A percentile compares a stretch with the other conserved stretches of the same genome.
These are phyloP conservation scores for Phytophthora hibernalis DNA, from an alignment of 352 stramenopile species.

Conservation along the genomic window DNA sequence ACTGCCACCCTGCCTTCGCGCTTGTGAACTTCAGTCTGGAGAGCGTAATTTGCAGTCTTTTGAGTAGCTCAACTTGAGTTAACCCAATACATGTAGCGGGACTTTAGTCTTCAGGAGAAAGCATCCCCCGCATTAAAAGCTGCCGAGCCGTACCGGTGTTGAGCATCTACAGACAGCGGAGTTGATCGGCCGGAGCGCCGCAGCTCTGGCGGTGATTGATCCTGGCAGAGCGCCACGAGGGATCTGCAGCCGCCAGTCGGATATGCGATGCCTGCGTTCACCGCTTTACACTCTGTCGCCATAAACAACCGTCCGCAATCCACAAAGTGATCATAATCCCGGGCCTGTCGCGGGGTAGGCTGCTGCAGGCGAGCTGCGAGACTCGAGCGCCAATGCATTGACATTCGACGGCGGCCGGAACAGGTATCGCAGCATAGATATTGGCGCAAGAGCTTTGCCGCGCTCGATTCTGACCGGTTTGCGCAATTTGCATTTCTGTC, in stretches of 20 bases:
- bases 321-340: constrained; percentile 13
- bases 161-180: not conserved
- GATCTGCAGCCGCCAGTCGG: constrained; percentile 13
- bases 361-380: constrained; percentile 3
- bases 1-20: too few relatives aligned
- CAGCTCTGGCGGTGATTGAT: constrained; percentile 8
- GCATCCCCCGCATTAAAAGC: constrained; percentile 10
- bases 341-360: constrained; percentile 10
- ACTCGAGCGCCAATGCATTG: constrained; percentile 8
- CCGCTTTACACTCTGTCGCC: constrained; percentile 1
- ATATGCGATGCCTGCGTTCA: constrained; percentile 14
- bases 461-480: constrained; percentile 12
- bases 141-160: constrained; percentile 1
- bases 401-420: constrained; percentile 4
- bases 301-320: constrained; percentile 36
- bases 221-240: constrained; percentile 11
- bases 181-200: not conserved
- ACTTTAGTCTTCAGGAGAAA: not conserved
- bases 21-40: too few relatives aligned
- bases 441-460: constrained; percentile 22
- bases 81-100: constrained; percentile 1
- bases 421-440: constrained; percentile 22
- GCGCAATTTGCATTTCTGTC: constrained; percentile 21
- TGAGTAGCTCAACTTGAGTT: too few relatives aligned
- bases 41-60: too few relatives aligned